Percentiles rank a stretch among this genome's conserved stretches.
phyloP scores from a whole-genome alignment of 306 rosid genomes.

The Cicer pinnatifidum region DNA sequence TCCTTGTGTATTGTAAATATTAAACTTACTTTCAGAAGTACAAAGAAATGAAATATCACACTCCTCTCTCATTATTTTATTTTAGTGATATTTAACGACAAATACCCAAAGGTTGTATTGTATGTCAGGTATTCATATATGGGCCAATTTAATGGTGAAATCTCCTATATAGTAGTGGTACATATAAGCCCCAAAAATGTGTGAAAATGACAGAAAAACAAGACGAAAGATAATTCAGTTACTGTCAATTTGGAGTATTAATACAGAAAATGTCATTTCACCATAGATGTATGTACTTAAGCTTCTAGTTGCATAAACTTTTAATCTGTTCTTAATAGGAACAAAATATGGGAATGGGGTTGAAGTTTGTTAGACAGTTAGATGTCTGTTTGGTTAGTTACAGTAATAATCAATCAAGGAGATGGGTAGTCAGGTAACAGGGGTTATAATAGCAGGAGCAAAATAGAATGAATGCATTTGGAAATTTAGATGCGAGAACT shows the following conservation, averaged over 20 bases:
- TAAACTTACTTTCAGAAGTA: conserved; percentile 18
- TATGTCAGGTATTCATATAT: neutral
- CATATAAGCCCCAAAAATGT: neutral
- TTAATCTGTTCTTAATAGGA: neutral
- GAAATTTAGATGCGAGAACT: neutral
- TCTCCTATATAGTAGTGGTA: neutral
- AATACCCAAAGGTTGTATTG: conserved; percentile 1
- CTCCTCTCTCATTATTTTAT: conserved; percentile 20
- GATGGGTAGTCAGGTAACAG: neutral
- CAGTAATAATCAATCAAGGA: neutral
- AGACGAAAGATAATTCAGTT: neutral
- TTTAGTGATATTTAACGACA: conserved; percentile 8
- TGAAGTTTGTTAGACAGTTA: neutral
- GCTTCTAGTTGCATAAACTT: neutral
- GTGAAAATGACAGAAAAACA: conserved; percentile 3
- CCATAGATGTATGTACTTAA: conserved; percentile 2
- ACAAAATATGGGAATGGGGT: conserved; percentile 20
- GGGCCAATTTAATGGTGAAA: conserved; percentile 8
- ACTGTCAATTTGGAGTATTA: conserved; percentile 18
- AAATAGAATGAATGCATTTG: neutral
- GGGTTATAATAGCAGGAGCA: neutral
- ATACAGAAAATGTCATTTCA: conserved; percentile 29
- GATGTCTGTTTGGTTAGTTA: neutral
- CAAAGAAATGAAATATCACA: conserved; percentile 17
- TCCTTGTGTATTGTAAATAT: conserved; percentile 3